Evolutionary conservation across 202 grass and related monocot genomes (phyloP).

Genomic region (Schoenoplectus triqueter): DNA sequence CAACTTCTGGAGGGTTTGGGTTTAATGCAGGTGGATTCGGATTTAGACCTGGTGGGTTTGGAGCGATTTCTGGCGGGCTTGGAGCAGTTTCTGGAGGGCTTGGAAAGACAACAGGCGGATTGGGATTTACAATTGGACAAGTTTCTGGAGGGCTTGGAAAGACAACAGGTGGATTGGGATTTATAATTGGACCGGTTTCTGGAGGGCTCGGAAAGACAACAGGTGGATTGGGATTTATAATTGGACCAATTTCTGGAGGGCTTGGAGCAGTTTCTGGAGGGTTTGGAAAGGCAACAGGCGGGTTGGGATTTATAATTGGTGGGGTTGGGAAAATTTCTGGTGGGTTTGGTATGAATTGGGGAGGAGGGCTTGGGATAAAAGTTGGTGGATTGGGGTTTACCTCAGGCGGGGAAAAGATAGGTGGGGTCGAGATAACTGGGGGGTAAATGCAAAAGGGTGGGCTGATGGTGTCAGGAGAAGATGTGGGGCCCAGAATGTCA

Average conservation of each 20-base stretch:
- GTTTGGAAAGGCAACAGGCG: background rate
- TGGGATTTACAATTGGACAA: too few species aligned
- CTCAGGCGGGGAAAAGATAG: slow-evolving; percentile 37
- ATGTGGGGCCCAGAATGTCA: slow-evolving; percentile 36
- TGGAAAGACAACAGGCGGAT: too few species aligned
- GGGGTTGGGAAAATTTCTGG: slow-evolving; percentile 14
- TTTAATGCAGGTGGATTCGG: slow-evolving; percentile 39
- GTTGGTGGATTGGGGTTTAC: slow-evolving; percentile 2
- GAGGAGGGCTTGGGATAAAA: background rate
- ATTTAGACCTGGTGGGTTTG: slow-evolving; percentile 27
- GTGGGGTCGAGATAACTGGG: background rate
- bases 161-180: too few species aligned
- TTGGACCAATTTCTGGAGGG: slow-evolving; percentile 36
- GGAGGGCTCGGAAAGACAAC: background rate
- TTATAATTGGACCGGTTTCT: too few species aligned
- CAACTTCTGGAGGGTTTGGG: slow-evolving; percentile 23
- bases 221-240: slow-evolving; percentile 40
- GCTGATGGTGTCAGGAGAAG: slow-evolving; percentile 9
- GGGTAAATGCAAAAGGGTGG: slow-evolving; percentile 49
- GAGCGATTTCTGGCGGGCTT: slow-evolving; percentile 30
- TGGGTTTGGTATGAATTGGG: background rate
- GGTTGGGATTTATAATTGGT: slow-evolving; percentile 34
- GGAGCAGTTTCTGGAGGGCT: slow-evolving; percentile 16
- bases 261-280: slow-evolving; percentile 36
- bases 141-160: too few species aligned